These are phyloP conservation scores for Synchytrium microbalum DNA, from an alignment of 371 early-diverging fungal genomes.

Conservation along the genomic window DNA sequence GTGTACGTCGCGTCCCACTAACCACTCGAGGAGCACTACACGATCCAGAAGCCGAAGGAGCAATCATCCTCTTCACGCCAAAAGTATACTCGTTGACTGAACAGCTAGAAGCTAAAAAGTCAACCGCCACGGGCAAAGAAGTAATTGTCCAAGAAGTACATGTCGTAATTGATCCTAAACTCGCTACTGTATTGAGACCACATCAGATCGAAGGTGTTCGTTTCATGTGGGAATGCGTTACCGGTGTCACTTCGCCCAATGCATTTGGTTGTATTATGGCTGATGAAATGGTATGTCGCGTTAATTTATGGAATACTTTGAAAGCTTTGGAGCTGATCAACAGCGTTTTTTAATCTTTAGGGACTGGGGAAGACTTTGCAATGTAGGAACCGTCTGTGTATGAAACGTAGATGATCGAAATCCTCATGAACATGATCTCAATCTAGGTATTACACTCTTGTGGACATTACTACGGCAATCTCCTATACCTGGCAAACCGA, in stretches of 20 bases:
- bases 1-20: constrained; percentile 48
- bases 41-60: constrained; percentile 76
- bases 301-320: background rate
- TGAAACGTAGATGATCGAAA: constrained; percentile 40
- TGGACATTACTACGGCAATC: constrained; percentile 94
- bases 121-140: constrained; percentile 11
- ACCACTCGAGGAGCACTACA: constrained; percentile 59
- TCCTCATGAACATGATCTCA: background rate
- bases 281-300: constrained; percentile 77
- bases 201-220: constrained; percentile 93
- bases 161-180: constrained; percentile 74
- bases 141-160: constrained; percentile 37
- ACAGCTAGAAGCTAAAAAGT: constrained; percentile 21
- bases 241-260: constrained; percentile 57
- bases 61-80: constrained; percentile 80
- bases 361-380: constrained; percentile 87
- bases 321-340: background rate
- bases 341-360: too few species aligned
- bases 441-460: constrained; percentile 77
- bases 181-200: constrained; percentile 79
- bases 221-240: constrained; percentile 88
- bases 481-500: constrained; percentile 75
- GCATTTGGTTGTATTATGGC: constrained; percentile 92
- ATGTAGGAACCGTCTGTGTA: constrained; percentile 28
- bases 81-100: constrained; percentile 39